A percentile compares a stretch with the other conserved stretches of the same genome.
phyloP scores from a whole-genome alignment of 2,329 filamentous ascomycete species.

The Tolypocladium tundrense region DNA sequence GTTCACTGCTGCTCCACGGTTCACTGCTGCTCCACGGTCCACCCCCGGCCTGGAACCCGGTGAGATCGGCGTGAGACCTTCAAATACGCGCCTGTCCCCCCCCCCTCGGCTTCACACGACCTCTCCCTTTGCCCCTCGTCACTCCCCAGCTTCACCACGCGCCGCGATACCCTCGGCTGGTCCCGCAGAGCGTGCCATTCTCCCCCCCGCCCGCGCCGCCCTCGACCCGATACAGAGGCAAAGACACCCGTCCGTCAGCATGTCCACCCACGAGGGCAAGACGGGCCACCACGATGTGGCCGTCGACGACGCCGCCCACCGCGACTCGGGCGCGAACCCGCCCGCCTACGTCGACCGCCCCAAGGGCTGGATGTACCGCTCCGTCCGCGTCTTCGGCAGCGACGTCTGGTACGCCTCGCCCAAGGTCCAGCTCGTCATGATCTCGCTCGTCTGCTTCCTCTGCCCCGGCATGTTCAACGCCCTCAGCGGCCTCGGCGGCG shows the following conservation, averaged over 20 bases:
- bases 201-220: neutral
- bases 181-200: neutral
- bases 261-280: slow-evolving; percentile 18
- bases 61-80: neutral
- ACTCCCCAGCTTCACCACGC: neutral
- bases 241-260: neutral
- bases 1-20: neutral
- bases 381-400: slow-evolving; percentile 40
- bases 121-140: neutral
- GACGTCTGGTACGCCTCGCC: slow-evolving; percentile 65
- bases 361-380: slow-evolving; percentile 58
- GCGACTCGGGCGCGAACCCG: slow-evolving; percentile 3
- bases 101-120: neutral
- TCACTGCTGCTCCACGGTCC: neutral
- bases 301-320: slow-evolving; percentile 6
- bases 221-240: neutral
- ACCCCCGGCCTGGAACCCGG: neutral
- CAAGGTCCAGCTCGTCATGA: slow-evolving; percentile 59
- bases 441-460: slow-evolving; percentile 45
- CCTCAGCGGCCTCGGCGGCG: slow-evolving; percentile 54
- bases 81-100: neutral
- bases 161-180: neutral
- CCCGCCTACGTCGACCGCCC: slow-evolving; percentile 22
- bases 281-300: slow-evolving; percentile 4
- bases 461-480: slow-evolving; percentile 68